Conservation (phyloP, 1,139 yeast species). For the Nematodospora anomalae region DNA sequence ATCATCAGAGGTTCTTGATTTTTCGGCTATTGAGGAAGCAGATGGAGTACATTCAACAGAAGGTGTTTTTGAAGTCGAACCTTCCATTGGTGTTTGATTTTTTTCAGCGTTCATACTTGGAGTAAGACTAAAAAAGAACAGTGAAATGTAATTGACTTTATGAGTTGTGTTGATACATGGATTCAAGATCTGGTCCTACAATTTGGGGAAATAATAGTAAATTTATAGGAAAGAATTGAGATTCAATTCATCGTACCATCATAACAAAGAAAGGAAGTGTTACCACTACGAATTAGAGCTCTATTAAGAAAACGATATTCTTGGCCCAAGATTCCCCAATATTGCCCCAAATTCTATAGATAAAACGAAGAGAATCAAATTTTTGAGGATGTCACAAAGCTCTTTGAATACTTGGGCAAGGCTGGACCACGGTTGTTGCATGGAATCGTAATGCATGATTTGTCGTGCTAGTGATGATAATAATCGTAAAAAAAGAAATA, state of each 20-base stretch:
- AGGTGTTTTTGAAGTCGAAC: neutral
- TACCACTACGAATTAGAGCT: neutral
- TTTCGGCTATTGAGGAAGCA: slow-evolving; percentile 12
- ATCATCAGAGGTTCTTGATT: slow-evolving; percentile 7
- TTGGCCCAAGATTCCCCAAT: neutral
- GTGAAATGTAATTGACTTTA: neutral
- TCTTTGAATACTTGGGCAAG: too few species aligned
- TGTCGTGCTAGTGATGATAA: too few species aligned
- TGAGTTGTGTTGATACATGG: neutral
- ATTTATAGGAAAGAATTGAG: neutral
- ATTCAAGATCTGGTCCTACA: neutral
- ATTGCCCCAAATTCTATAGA: neutral
- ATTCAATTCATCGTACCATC: too few species aligned
- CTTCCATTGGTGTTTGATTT: neutral
- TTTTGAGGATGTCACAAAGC: too few species aligned
- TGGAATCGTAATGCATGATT: too few species aligned
- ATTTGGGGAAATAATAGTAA: neutral
- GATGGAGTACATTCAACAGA: slow-evolving; percentile 13
- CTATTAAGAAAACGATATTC: neutral
- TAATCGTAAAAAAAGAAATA: too few species aligned
- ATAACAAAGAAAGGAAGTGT: neutral
- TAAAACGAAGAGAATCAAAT: too few species aligned
- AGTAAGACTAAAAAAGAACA: neutral
- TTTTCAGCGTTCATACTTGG: neutral
- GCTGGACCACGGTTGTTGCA: too few species aligned